A percentile compares a stretch with the other conserved stretches of the same genome.
These are phyloP conservation scores for Komagataea norvegica DNA, from an alignment of 1,139 yeast species.

Conservation along the genomic window DNA sequence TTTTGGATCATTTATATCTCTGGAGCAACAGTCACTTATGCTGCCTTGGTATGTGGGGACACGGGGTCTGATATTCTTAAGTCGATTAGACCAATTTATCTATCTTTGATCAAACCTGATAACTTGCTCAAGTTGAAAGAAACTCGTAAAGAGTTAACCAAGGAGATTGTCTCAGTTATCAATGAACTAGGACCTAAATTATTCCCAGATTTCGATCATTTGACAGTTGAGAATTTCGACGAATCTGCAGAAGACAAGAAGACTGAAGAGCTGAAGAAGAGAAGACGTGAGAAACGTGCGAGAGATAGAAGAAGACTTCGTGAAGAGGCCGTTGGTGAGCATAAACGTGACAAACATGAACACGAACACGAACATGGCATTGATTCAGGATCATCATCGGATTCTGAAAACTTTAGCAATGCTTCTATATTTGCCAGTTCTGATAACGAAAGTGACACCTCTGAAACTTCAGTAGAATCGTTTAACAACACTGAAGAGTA, in stretches of 20 bases:
- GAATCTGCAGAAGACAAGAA: conserved; percentile 55
- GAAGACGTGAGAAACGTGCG: conserved; percentile 34
- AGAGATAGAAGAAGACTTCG: conserved; percentile 22
- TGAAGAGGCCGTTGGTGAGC: conserved; percentile 11
- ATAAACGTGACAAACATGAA: not conserved
- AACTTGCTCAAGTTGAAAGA: conserved; percentile 52
- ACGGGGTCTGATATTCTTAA: conserved; percentile 87
- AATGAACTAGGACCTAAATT: conserved; percentile 71
- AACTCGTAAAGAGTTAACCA: conserved; percentile 50
- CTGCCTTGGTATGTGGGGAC: conserved; percentile 88
- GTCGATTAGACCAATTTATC: conserved; percentile 74
- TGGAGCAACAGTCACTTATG: conserved; percentile 70
- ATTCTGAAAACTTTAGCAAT: conserved; percentile 22
- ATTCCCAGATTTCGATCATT: conserved; percentile 69
- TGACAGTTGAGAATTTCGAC: conserved; percentile 37
- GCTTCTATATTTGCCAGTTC: conserved; percentile 24
- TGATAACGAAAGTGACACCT: conserved; percentile 23
- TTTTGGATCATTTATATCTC: conserved; percentile 31
- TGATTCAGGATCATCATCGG: conserved; percentile 20
- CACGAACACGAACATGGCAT: not conserved
- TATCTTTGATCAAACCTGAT: conserved; percentile 57
- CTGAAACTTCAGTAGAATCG: conserved; percentile 21
- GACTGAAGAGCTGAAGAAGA: conserved; percentile 48
- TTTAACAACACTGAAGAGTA: conserved; percentile 9
- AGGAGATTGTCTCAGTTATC: conserved; percentile 61